Base-by-base conservation (phyloP, 2,329 filamentous ascomycete genomes). In the Xylaria sp. region DNA sequence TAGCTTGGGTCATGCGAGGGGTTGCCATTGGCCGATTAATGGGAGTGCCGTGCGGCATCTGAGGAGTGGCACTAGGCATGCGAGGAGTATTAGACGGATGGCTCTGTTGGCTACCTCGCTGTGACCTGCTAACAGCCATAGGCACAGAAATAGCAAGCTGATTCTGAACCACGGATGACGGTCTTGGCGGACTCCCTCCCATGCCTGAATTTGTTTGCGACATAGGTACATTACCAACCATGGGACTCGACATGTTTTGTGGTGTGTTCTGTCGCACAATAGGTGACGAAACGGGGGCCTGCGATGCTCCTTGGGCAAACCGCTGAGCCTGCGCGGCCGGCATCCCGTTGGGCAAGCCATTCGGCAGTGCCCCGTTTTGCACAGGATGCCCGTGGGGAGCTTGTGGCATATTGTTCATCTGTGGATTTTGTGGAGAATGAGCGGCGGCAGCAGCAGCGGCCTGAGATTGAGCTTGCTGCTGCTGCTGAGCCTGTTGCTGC, bases 201-300 rank as follows among this genome's bases (percentile, higher is more conserved):
- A 92, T 90, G 73, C 86, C 90, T 1, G 91, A 92, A 58, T 87
- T 88, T 34, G 88, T 89, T 44, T 86, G 85, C 70, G 90, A 88
- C 89, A 92, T 91, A 0, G 88, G 82, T 31, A 87, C 86, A 44
- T 86, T 86, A 52, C 84, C 84, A n/a, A 89, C 85, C 84, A 88
- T 90, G 9, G 89, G 90, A 1, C 89, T 91, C 5, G 89, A 91
- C 81, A 88, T 87, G 66, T 87, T 88, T 65, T 89, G 88, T 13
- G 89, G 89, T 1, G 89, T 91, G 25, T 87, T 87, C 73, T 91
- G 89, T 15, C 88, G 85, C 25, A 87, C 80, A 66, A 89, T 83
- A 0, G 92, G 92, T n/a, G 92, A 93, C 9, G 90, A 90, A 1
- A 89, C 89, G 3, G 88, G 86, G 18, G 87, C 83, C 75, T 92